A percentile compares a stretch with the other conserved stretches of the same genome.
Evolutionary conservation across 2,329 filamentous ascomycete species (phyloP).

Genomic region (Sporothrix pseudoabietina): DNA sequence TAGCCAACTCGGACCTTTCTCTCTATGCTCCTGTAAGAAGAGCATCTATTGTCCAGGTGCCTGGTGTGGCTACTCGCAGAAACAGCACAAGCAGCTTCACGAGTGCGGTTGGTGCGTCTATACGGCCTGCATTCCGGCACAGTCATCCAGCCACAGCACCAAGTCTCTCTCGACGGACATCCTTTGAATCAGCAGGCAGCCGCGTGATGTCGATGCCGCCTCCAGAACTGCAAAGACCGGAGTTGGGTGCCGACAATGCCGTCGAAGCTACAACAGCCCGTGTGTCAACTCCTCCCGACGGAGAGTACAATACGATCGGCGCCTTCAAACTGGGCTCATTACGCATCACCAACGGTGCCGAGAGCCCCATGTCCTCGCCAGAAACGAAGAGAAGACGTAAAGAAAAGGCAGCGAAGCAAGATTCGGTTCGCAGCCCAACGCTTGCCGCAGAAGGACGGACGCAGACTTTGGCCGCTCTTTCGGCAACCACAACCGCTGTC

Average conservation of each 20-base stretch:
- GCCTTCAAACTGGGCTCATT: slow-evolving; percentile 64
- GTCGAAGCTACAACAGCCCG: slow-evolving; percentile 40
- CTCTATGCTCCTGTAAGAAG: slow-evolving; percentile 53
- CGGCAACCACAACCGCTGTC: slow-evolving; percentile 12
- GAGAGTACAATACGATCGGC: slow-evolving; percentile 62
- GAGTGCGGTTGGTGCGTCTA: slow-evolving; percentile 30
- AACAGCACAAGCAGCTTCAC: slow-evolving; percentile 36
- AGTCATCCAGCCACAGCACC: slow-evolving; percentile 47
- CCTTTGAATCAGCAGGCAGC: slow-evolving; percentile 44
- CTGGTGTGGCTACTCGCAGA: slow-evolving; percentile 53
- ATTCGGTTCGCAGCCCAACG: not conserved
- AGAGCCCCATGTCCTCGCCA: slow-evolving; percentile 48
- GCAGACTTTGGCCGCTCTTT: slow-evolving; percentile 27
- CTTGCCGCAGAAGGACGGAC: slow-evolving; percentile 24
- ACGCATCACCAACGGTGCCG: slow-evolving; percentile 62
- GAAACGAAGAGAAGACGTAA: slow-evolving; percentile 11
- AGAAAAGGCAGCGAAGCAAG: not conserved
- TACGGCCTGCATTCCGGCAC: slow-evolving; percentile 44
- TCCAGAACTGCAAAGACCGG: slow-evolving; percentile 28
- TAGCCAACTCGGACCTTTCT: slow-evolving; percentile 52
- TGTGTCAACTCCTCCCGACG: slow-evolving; percentile 55
- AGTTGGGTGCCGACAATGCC: slow-evolving; percentile 25
- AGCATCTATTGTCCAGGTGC: slow-evolving; percentile 52
- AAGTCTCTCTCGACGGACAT: slow-evolving; percentile 45
- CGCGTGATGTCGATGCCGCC: slow-evolving; percentile 45